Percentiles rank a stretch among this genome's conserved stretches.
Conservation (phyloP, 192 early-diverging fungal genomes). For the Podila minutissima region DNA sequence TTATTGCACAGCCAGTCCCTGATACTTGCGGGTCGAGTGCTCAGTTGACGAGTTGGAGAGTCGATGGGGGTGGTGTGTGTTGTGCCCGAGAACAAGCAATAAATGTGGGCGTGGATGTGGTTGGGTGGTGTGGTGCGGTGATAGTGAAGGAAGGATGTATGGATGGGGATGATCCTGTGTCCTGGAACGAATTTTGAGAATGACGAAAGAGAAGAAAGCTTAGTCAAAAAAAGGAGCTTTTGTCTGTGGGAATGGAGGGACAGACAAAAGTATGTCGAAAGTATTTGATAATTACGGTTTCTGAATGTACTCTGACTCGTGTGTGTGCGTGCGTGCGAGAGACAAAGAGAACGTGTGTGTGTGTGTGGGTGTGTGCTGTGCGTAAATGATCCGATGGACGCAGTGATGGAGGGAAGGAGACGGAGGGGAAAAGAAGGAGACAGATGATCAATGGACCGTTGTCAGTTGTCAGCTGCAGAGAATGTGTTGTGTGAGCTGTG, state of each 20-base stretch:
- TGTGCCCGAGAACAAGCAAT: background rate
- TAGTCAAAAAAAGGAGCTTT: background rate
- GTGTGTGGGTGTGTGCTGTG: background rate
- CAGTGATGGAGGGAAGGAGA: background rate
- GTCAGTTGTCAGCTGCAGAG: background rate
- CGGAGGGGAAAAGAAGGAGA: background rate
- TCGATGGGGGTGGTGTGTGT: too few species aligned
- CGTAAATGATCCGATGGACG: background rate
- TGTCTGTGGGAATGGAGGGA: too few species aligned
- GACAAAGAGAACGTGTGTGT: background rate
- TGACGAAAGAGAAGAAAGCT: background rate
- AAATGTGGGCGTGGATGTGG: background rate
- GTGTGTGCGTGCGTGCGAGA: too few species aligned
- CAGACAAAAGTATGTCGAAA: too few species aligned
- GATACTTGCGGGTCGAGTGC: background rate
- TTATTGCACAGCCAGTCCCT: background rate
- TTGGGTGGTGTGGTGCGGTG: background rate
- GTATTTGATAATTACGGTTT: too few species aligned
- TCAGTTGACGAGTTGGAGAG: too few species aligned
- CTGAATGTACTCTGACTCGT: too few species aligned
- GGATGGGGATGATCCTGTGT: slow-evolving; percentile 5
- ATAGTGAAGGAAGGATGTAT: background rate
- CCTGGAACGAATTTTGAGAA: background rate
- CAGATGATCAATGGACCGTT: slow-evolving; percentile 3
- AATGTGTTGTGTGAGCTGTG: too few species aligned